A percentile compares a stretch with the other conserved stretches of the same genome.
These are phyloP conservation scores for Trichophaea hybrida DNA, from an alignment of 2,329 filamentous ascomycete genomes.

Conservation along the genomic window DNA sequence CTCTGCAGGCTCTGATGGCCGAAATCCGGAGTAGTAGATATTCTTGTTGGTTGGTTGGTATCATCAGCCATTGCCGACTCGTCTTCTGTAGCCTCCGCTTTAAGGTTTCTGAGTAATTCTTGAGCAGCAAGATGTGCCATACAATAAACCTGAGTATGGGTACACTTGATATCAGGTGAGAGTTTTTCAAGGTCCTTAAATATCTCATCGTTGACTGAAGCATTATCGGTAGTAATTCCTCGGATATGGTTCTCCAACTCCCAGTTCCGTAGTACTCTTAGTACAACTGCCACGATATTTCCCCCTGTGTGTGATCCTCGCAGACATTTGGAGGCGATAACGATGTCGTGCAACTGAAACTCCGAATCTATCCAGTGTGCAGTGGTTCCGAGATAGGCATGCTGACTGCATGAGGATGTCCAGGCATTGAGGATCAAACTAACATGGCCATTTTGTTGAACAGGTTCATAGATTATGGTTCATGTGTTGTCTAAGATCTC, in stretches of 20 bases:
- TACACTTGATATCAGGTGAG: neutral
- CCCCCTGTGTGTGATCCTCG: neutral
- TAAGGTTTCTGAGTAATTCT: neutral
- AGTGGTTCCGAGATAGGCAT: neutral
- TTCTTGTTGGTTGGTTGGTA: no score
- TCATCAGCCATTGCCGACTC: no score
- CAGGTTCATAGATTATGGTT: no score
- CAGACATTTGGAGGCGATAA: neutral
- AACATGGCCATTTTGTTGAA: no score
- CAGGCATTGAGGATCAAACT: neutral
- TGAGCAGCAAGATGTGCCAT: neutral
- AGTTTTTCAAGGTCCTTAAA: neutral
- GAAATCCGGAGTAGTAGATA: no score
- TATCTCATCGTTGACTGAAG: neutral
- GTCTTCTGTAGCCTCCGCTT: neutral
- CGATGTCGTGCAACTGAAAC: no score
- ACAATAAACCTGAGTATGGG: neutral
- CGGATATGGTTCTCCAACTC: no score
- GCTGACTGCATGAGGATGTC: no score
- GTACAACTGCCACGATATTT: no score
- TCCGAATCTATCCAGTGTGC: neutral
- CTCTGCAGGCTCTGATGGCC: no score
- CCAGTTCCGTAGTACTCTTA: no score
- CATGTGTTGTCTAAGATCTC: no score
- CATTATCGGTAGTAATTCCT: neutral